Evolutionary conservation across 2,329 filamentous ascomycete genomes (phyloP), one percentile per base, ranked within the genome.

Genomic region (Aureobasidium uvarum): DNA sequence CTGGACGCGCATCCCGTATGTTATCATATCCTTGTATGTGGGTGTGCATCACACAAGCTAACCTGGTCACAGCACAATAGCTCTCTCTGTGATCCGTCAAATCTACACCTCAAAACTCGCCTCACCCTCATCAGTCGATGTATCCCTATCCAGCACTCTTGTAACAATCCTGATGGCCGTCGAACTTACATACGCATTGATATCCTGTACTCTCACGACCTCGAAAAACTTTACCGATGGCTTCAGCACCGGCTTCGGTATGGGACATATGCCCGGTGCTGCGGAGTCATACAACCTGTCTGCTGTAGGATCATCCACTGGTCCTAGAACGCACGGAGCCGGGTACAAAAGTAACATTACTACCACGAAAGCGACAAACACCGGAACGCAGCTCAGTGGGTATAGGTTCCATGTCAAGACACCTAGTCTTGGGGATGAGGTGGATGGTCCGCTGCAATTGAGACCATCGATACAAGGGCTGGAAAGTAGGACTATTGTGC

Each of bases 161-260:
- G 71, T 74, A 3, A 68, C 73, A 33, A 74, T 79, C 60, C 72
- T 74, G 65, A 74, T 76, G 20, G 73, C 77, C 63, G 71, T 77
- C 46, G 71, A 80, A 45, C 71, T 80, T 28, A 74, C 77, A 38
- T 78, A 75, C 70, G 76, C 77, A 18, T 72, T 81, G 31, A 78
- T 78, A 66, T 71, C 76, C 0, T 76, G 76, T 45, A 80, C 78
- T 0, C 71, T 80, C 16, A 77, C 77, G 4, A 78, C 78, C 28
- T 71, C 78, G 36, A 78, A 78, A 65, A 74, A 76, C 5, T 79
- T 79, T 65, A 76, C 78, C 16, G 73, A 76, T 33, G 73, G 72
- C 55, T 78, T 79, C 71, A 77, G 76, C 66, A 77, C 76, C 18
- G 74, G 77, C n/a, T 79, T 77, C 39, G 74, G 73, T 7, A 68